These are phyloP conservation scores for Bacterosira constricta DNA, from an alignment of 108 stramenopile genomes.

Conservation along the genomic window DNA sequence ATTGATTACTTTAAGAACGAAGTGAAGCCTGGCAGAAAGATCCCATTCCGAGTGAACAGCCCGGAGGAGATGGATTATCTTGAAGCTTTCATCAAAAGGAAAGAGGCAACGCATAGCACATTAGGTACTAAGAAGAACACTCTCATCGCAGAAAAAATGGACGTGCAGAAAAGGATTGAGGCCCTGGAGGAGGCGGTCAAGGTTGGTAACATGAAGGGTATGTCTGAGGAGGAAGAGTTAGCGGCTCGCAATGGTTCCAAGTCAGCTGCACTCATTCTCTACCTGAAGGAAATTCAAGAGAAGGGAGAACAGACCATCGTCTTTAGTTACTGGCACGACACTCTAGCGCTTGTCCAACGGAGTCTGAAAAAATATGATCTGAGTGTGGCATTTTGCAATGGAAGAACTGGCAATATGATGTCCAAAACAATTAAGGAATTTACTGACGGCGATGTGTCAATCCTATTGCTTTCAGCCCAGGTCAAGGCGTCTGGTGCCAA, in stretches of 20 bases:
- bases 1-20: slow-evolving; percentile 25
- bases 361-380: slow-evolving; percentile 23
- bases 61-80: too few species aligned
- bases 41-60: background rate
- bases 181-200: slow-evolving; percentile 21
- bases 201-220: slow-evolving; percentile 12
- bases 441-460: slow-evolving; percentile 11
- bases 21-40: slow-evolving; percentile 3
- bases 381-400: slow-evolving; percentile 34
- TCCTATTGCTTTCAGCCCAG: slow-evolving; percentile 35
- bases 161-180: slow-evolving; percentile 16
- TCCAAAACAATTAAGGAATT: slow-evolving; percentile 22
- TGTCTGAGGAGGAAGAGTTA: slow-evolving; percentile 21
- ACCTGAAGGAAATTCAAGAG: slow-evolving; percentile 3
- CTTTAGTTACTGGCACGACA: slow-evolving; percentile 43
- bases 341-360: slow-evolving; percentile 17
- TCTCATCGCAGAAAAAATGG: slow-evolving; percentile 5
- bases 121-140: background rate
- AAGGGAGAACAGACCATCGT: slow-evolving; percentile 25
- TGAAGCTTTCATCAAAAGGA: background rate
- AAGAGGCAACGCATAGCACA: background rate
- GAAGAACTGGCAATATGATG: slow-evolving; percentile 14
- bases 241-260: slow-evolving; percentile 38
- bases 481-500: slow-evolving; percentile 45
- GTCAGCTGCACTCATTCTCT: slow-evolving; percentile 29